Evolutionary conservation across 176 grass and related monocot genomes (phyloP).

Genomic region (Typha latifolia): DNA sequence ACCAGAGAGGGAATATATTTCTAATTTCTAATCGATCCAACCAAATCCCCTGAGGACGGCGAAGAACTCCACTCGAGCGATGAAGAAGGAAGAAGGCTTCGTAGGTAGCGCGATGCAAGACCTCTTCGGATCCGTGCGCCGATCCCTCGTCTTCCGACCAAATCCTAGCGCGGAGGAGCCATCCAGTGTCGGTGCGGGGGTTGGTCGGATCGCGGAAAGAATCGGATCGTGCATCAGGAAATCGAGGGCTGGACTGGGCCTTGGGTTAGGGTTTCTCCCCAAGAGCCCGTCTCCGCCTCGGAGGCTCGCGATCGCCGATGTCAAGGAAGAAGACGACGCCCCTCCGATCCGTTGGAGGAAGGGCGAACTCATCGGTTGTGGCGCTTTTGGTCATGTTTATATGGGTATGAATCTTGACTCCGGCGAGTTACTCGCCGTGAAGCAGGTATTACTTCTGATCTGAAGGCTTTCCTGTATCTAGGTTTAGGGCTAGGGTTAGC

Average conservation of each 20-base stretch:
- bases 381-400: conserved; percentile 86
- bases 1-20: conserved; percentile 19
- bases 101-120: conserved; percentile 52
- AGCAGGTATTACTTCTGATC: conserved; percentile 45
- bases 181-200: conserved; percentile 14
- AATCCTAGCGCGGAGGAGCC: conserved; percentile 25
- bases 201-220: conserved; percentile 37
- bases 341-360: conserved; percentile 79
- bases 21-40: conserved; percentile 36
- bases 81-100: conserved; percentile 45
- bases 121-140: conserved; percentile 80
- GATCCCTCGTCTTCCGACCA: conserved; percentile 60
- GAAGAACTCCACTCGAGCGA: conserved; percentile 19
- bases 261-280: conserved; percentile 49
- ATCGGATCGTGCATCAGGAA: conserved; percentile 75
- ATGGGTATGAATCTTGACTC: conserved; percentile 99
- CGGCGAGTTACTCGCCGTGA: conserved; percentile 87
- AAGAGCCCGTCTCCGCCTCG: conserved; percentile 55
- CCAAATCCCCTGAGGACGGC: background rate
- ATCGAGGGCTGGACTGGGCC: conserved; percentile 57
- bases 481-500: background rate
- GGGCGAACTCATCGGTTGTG: conserved; percentile 78
- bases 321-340: conserved; percentile 25
- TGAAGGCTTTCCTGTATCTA: background rate
- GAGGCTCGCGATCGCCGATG: conserved; percentile 15